Conservation (phyloP, 208 protist genomes). For the Crithidia thermophila region DNA sequence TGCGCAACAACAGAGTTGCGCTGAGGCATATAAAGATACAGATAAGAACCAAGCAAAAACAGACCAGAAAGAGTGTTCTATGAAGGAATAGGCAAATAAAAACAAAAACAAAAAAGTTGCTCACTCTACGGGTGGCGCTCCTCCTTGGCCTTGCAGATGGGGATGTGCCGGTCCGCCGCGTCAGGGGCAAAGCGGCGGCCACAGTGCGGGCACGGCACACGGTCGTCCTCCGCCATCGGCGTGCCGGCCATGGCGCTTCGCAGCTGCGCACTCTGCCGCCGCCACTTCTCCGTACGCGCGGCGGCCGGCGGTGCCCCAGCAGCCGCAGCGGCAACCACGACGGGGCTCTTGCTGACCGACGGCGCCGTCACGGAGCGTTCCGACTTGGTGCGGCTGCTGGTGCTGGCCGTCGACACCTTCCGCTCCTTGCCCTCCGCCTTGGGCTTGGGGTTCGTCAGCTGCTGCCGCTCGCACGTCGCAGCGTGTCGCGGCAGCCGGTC, state of each 20-base stretch:
- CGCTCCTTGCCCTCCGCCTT: slow-evolving; percentile 14
- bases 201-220: slow-evolving; percentile 52
- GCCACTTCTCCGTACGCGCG: slow-evolving; percentile 28
- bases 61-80: background rate
- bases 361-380: background rate
- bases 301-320: background rate
- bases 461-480: slow-evolving; percentile 42
- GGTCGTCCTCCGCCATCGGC: slow-evolving; percentile 40
- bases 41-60: slow-evolving; percentile 5
- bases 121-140: slow-evolving; percentile 8
- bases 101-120: background rate
- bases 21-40: too few species aligned
- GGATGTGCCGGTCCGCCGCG: slow-evolving; percentile 48
- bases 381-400: background rate
- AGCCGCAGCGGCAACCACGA: background rate
- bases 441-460: slow-evolving; percentile 9
- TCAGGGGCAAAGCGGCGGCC: slow-evolving; percentile 46
- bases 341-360: too few species aligned
- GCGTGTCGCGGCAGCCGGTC: slow-evolving; percentile 63
- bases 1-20: too few species aligned
- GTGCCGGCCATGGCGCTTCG: slow-evolving; percentile 33
- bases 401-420: slow-evolving; percentile 1
- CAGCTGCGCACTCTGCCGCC: slow-evolving; percentile 47
- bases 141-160: slow-evolving; percentile 31
- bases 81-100: background rate